phyloP scores from a whole-genome alignment of 2,329 filamentous ascomycete species.

The Sclerotinia nivalis region DNA sequence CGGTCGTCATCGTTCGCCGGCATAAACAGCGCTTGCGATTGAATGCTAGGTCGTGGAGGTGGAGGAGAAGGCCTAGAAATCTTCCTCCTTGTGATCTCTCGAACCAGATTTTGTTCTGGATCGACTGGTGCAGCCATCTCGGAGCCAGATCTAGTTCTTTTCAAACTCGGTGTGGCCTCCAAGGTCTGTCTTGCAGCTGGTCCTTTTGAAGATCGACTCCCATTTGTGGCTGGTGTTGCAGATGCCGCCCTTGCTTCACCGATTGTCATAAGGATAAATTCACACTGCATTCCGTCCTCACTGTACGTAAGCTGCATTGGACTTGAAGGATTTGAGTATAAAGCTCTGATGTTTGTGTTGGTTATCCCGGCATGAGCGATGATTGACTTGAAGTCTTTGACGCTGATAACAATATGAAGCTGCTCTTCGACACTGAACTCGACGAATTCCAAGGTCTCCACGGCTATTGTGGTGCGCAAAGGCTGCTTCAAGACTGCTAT shows the following conservation, averaged over 20 bases:
- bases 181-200: slow-evolving; percentile 36
- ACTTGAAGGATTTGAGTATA: slow-evolving; percentile 69
- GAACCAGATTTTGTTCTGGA: slow-evolving; percentile 27
- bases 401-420: slow-evolving; percentile 76
- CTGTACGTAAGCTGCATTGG: slow-evolving; percentile 74
- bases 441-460: slow-evolving; percentile 76
- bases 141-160: slow-evolving; percentile 29
- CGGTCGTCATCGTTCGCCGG: slow-evolving; percentile 64
- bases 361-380: slow-evolving; percentile 72
- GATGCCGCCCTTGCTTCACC: slow-evolving; percentile 54
- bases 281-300: slow-evolving; percentile 66
- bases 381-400: slow-evolving; percentile 81
- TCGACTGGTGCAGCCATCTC: slow-evolving; percentile 37
- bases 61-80: slow-evolving; percentile 52
- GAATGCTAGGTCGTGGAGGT: slow-evolving; percentile 57
- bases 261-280: slow-evolving; percentile 81
- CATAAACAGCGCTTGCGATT: slow-evolving; percentile 72
- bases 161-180: slow-evolving; percentile 37
- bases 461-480: slow-evolving; percentile 74
- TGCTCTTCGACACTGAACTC: slow-evolving; percentile 72
- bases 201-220: slow-evolving; percentile 35
- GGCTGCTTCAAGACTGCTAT: slow-evolving; percentile 78
- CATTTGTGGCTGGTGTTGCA: slow-evolving; percentile 34
- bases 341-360: slow-evolving; percentile 64
- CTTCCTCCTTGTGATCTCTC: slow-evolving; percentile 40